These are phyloP conservation scores for Eucalyptus polybractea DNA, from an alignment of 345 rosid species.

Conservation along the genomic window DNA sequence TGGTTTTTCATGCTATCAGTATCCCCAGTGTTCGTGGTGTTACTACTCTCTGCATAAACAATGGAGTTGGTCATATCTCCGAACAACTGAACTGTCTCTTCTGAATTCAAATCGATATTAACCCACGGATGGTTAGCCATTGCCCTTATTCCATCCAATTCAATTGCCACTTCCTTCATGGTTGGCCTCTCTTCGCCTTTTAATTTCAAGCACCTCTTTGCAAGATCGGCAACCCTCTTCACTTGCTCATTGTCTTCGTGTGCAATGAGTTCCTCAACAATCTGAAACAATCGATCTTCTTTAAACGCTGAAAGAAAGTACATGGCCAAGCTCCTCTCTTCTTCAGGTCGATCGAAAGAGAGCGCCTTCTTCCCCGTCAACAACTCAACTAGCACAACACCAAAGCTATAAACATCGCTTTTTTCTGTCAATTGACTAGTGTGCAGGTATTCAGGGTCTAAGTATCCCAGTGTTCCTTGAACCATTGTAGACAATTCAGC, in stretches of 20 bases:
- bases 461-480: no score
- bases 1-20: background rate
- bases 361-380: constrained; percentile 12
- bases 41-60: background rate
- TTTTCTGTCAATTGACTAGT: no score
- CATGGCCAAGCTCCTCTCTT: background rate
- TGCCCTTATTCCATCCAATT: constrained; percentile 1
- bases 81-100: constrained; percentile 1
- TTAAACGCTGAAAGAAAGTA: background rate
- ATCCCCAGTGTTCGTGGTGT: background rate
- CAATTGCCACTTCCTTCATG: constrained; percentile 11
- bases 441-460: no score
- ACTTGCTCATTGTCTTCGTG: background rate
- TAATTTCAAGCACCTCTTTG: background rate
- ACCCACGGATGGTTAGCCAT: constrained; percentile 2
- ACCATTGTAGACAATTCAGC: no score
- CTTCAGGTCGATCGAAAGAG: background rate
- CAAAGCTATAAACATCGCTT: no score
- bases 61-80: background rate
- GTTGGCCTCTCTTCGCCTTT: constrained; percentile 12
- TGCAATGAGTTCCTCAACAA: background rate
- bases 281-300: background rate
- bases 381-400: constrained; percentile 5
- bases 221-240: background rate
- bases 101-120: background rate